Conservation (phyloP, 2,329 filamentous ascomycete genomes). For the Fusarium floridanum region DNA sequence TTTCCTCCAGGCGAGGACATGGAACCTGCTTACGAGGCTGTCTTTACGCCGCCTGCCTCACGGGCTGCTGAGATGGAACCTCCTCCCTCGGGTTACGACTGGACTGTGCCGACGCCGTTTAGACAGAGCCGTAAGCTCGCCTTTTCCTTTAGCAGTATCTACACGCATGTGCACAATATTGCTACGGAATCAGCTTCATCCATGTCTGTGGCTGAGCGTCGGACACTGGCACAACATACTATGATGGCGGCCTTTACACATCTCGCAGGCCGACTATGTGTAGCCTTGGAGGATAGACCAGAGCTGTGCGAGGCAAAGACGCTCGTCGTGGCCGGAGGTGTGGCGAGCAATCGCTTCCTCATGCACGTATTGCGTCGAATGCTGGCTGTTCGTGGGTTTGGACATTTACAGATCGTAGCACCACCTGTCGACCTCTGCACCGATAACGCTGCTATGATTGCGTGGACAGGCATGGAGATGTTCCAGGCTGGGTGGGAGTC, state of each 20-base stretch:
- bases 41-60: slow-evolving; percentile 69
- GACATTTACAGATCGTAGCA: slow-evolving; percentile 72
- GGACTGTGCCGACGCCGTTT: slow-evolving; percentile 78
- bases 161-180: slow-evolving; percentile 65
- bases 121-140: slow-evolving; percentile 67
- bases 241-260: slow-evolving; percentile 92
- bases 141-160: slow-evolving; percentile 81
- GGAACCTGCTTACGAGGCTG: slow-evolving; percentile 49
- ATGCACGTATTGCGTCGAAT: slow-evolving; percentile 71
- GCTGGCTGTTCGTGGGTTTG: slow-evolving; percentile 76
- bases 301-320: slow-evolving; percentile 61
- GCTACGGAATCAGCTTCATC: slow-evolving; percentile 51
- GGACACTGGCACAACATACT: slow-evolving; percentile 75
- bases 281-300: slow-evolving; percentile 67
- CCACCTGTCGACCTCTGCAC: slow-evolving; percentile 87
- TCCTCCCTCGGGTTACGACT: slow-evolving; percentile 60
- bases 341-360: slow-evolving; percentile 87
- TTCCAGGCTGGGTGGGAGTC: slow-evolving; percentile 80
- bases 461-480: slow-evolving; percentile 95
- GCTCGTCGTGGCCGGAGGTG: slow-evolving; percentile 89
- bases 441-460: slow-evolving; percentile 98
- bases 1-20: slow-evolving; percentile 62
- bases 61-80: slow-evolving; percentile 69
- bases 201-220: slow-evolving; percentile 71
- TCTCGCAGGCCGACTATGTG: slow-evolving; percentile 78